These are phyloP conservation scores for Schizothecium vesticola DNA, from an alignment of 495 filamentous ascomycete species.

Conservation along the genomic window DNA sequence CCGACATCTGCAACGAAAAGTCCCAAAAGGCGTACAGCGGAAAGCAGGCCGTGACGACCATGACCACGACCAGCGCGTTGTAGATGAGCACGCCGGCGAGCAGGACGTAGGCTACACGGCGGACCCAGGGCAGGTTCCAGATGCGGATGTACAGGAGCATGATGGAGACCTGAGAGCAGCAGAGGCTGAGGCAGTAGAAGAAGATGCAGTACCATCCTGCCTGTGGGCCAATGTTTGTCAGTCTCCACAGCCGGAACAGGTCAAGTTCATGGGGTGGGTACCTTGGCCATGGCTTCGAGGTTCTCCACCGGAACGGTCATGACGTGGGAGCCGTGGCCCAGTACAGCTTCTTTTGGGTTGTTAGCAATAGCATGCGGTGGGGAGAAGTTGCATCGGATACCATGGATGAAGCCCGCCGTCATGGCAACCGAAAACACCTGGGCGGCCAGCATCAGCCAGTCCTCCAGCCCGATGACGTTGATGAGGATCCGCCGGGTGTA, in stretches of 20 bases:
- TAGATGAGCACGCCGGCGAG: conserved; percentile 2
- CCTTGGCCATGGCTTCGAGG: background rate
- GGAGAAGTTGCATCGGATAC: background rate
- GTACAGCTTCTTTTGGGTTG: background rate
- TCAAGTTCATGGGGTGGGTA: background rate
- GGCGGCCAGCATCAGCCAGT: conserved; percentile 2
- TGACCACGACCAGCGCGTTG: background rate
- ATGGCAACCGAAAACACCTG: conserved; percentile 1
- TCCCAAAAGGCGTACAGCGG: conserved; percentile 2
- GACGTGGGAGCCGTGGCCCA: background rate
- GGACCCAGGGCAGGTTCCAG: conserved; percentile 2
- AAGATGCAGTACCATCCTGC: background rate
- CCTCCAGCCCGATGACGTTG: background rate
- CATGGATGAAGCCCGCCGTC: background rate
- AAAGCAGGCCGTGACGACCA: background rate
- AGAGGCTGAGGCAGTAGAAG: background rate
- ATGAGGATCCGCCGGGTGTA: conserved; percentile 2
- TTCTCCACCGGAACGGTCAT: background rate
- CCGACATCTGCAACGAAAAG: background rate
- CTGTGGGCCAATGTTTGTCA: background rate
- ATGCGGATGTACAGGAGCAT: background rate
- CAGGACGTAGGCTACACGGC: background rate
- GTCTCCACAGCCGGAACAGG: background rate
- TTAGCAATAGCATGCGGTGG: background rate
- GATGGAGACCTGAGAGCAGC: conserved; percentile 6